These are phyloP conservation scores for Mycothermus thermophilus DNA, from an alignment of 495 filamentous ascomycete genomes.

Conservation along the genomic window DNA sequence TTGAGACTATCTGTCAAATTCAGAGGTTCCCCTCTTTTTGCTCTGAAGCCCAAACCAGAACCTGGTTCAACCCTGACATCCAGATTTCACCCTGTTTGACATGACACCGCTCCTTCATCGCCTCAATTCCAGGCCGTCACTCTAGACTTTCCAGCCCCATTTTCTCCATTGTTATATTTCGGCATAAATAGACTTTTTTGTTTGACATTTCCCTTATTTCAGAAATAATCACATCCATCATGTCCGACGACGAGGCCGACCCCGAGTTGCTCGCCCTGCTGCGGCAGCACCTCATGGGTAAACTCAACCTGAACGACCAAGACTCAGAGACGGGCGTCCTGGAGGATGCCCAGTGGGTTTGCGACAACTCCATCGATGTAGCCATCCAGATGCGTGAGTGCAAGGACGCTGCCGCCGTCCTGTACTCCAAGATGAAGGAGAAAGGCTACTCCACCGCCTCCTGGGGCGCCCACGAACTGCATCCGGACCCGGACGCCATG, in stretches of 20 bases:
- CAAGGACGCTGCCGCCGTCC: slow-evolving; percentile 64
- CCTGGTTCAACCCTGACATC: no score
- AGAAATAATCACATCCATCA: slow-evolving; percentile 17
- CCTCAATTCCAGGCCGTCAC: no score
- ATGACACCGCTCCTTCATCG: no score
- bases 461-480: slow-evolving; percentile 84
- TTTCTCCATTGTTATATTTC: no score
- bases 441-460: slow-evolving; percentile 68
- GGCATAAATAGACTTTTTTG: neutral
- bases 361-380: slow-evolving; percentile 87
- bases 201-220: neutral
- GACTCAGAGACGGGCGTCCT: slow-evolving; percentile 72
- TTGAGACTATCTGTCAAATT: no score
- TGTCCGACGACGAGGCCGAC: slow-evolving; percentile 86
- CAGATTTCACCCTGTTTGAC: no score
- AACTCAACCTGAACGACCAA: slow-evolving; percentile 23
- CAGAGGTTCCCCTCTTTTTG: no score
- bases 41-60: no score
- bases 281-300: slow-evolving; percentile 58
- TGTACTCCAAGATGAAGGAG: slow-evolving; percentile 68
- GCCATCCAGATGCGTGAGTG: slow-evolving; percentile 64
- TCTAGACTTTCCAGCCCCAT: no score
- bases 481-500: slow-evolving; percentile 46
- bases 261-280: slow-evolving; percentile 77
- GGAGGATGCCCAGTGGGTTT: slow-evolving; percentile 68